Evolutionary conservation across 176 grass and related monocot species (phyloP).

Genomic region (Pontederia paniculata): DNA sequence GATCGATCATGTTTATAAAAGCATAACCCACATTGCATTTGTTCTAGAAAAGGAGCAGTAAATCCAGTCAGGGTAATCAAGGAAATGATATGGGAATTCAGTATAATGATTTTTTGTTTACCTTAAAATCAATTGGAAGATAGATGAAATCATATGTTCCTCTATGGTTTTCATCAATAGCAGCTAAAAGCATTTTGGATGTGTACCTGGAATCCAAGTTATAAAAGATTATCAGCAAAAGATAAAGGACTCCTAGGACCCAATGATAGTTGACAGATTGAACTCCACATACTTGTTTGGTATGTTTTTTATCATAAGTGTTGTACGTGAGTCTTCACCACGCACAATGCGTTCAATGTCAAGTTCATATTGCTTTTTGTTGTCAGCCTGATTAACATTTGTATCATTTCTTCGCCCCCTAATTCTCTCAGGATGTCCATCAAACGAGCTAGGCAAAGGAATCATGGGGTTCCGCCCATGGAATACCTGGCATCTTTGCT

Average conservation of each 20-base stretch:
- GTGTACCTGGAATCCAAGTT: constrained; percentile 56
- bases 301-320: constrained; percentile 97
- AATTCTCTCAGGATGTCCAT: constrained; percentile 48
- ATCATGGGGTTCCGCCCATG: constrained; percentile 33
- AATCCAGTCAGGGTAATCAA: constrained; percentile 12
- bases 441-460: constrained; percentile 47
- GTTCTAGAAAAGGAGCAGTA: constrained; percentile 42
- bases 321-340: constrained; percentile 77
- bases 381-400: constrained; percentile 49
- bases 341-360: constrained; percentile 54
- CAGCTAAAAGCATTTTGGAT: constrained; percentile 73
- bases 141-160: constrained; percentile 98
- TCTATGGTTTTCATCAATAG: constrained; percentile 84
- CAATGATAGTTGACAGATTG: not conserved
- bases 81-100: too few species aligned
- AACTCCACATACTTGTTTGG: constrained; percentile 58
- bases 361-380: constrained; percentile 81
- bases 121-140: constrained; percentile 99
- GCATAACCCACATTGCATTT: constrained; percentile 97
- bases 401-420: constrained; percentile 56
- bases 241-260: not conserved
- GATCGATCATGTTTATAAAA: constrained; percentile 97
- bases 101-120: constrained; percentile 5
- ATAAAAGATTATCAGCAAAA: not conserved
- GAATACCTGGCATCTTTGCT: constrained; percentile 30